phyloP scores from a whole-genome alignment of 2,329 filamentous ascomycete genomes.

The Colletotrichum sp. region DNA sequence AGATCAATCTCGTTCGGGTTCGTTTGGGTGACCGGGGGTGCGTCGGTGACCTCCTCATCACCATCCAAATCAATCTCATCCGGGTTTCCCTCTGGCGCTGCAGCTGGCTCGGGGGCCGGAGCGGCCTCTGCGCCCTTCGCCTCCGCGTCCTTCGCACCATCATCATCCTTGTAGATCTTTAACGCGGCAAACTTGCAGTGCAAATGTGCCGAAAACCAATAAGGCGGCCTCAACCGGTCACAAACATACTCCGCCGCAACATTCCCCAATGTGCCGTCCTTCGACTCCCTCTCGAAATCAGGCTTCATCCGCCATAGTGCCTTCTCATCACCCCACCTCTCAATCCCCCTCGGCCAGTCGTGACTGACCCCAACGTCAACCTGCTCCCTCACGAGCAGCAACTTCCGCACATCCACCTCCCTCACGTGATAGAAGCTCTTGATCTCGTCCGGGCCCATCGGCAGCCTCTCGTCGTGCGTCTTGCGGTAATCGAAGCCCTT shows the following conservation, averaged over 20 bases:
- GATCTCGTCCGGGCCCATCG: constrained; percentile 79
- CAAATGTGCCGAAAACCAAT: constrained; percentile 95
- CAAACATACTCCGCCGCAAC: constrained; percentile 81
- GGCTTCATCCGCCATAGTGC: constrained; percentile 76
- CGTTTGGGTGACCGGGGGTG: constrained; percentile 5
- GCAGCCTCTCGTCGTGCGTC: constrained; percentile 83
- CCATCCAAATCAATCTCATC: constrained; percentile 24
- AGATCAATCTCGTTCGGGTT: constrained; percentile 78
- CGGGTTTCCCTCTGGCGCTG: constrained; percentile 1
- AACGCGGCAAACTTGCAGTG: constrained; percentile 85
- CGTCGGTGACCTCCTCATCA: background rate
- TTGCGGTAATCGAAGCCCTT: constrained; percentile 88
- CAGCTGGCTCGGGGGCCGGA: background rate
- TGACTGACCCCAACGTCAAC: constrained; percentile 93
- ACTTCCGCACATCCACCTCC: constrained; percentile 88
- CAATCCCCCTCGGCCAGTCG: constrained; percentile 90
- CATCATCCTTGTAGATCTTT: constrained; percentile 55
- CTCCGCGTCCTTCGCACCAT: constrained; percentile 27
- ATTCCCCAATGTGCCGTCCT: constrained; percentile 78
- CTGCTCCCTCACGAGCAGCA: constrained; percentile 83
- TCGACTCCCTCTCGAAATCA: constrained; percentile 77
- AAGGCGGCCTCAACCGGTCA: constrained; percentile 78
- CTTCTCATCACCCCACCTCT: constrained; percentile 74
- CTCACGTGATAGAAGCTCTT: constrained; percentile 88
- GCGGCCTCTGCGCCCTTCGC: background rate